A percentile compares a stretch with the other conserved stretches of the same genome.
phyloP scores from a whole-genome alignment of 257 asterid species.

The Ajuga chamaepitys region DNA sequence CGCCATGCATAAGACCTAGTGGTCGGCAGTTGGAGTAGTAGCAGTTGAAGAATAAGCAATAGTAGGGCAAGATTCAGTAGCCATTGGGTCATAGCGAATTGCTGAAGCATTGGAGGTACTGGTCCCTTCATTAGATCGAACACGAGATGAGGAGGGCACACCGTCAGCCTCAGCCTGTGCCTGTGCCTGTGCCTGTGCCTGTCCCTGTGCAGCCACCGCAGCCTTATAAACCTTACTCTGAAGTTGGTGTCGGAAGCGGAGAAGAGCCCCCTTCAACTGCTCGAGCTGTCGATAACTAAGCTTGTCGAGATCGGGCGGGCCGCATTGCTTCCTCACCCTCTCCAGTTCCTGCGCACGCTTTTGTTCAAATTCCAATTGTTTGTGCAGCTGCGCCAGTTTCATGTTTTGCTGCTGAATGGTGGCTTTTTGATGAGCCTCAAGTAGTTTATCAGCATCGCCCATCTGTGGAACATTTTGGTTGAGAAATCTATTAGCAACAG shows the following conservation, averaged over 20 bases:
- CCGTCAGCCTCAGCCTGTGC: too few species aligned
- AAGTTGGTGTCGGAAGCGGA: not conserved
- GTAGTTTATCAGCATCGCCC: not conserved
- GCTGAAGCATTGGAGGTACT: too few species aligned
- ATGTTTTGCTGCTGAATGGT: conserved; percentile 1
- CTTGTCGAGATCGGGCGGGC: not conserved
- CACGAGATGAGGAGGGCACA: too few species aligned
- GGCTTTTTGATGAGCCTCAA: conserved; percentile 17
- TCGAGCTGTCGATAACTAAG: not conserved
- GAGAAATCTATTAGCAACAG: conserved; percentile 19
- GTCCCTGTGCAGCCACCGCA: too few species aligned
- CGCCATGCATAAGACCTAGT: too few species aligned
- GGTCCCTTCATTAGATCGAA: too few species aligned
- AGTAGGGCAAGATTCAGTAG: not conserved
- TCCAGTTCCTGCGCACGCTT: conserved; percentile 4
- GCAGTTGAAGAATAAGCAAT: not conserved
- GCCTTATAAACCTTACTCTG: not conserved
- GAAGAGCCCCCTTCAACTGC: not conserved
- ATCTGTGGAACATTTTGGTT: not conserved
- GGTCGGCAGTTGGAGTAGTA: not conserved
- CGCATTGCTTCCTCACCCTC: not conserved
- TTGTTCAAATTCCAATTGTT: conserved; percentile 3
- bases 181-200: too few species aligned
- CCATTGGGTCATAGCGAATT: not conserved
- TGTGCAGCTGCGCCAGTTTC: conserved; percentile 5